Base-by-base conservation (phyloP, 2,329 filamentous ascomycete genomes). In the Xylaria arbuscula region DNA sequence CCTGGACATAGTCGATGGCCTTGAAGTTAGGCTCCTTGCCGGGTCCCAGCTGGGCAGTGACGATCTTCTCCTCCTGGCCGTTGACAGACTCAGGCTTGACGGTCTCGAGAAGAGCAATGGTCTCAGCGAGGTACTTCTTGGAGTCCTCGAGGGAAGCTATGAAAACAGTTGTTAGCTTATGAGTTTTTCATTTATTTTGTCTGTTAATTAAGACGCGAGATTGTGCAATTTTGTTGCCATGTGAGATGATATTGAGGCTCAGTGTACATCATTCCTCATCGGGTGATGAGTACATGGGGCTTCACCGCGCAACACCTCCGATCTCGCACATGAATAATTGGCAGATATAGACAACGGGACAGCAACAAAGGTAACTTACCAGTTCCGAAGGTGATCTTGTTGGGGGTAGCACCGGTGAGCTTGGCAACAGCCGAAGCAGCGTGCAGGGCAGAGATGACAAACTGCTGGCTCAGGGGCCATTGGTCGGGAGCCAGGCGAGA, bases 381-480 rank as follows among this genome's bases (percentile, higher is more conserved):
- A 60, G 81, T 68, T 61, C 81, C 75, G 42, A 77, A 74, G 22
- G 75, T 68, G 0, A 75, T 66, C 1, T 58, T 6, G 11, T 74
- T 59, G 10, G 78, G 77, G 50, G 79, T 76, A 3, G 45, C 56
- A 72, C 80, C 82, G 19, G 78, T 76, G 45, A 78, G 71, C 19
- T 81, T 66, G 75, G 80, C 79, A 66, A 75, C 67, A 34, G 75
- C 67, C 9, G 69, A 55, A 71, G 80, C 77, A 68, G 77, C 73
- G 60, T 70, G 67, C 2, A 70, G 19, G 1, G 59, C n/a, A 3
- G 40, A 71, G 65, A 79, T 72, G 70, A 70, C 67, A 64, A 84
- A 74, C 74, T 85, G 83, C 76, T 81, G 80, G 72, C 66, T 75
- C 42, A 85, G 74, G 59, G 81, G 79, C 9, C 80, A 77, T 83